Conservation (phyloP, 768 basidiomycete genomes). For the Collybiopsis luxurians region DNA sequence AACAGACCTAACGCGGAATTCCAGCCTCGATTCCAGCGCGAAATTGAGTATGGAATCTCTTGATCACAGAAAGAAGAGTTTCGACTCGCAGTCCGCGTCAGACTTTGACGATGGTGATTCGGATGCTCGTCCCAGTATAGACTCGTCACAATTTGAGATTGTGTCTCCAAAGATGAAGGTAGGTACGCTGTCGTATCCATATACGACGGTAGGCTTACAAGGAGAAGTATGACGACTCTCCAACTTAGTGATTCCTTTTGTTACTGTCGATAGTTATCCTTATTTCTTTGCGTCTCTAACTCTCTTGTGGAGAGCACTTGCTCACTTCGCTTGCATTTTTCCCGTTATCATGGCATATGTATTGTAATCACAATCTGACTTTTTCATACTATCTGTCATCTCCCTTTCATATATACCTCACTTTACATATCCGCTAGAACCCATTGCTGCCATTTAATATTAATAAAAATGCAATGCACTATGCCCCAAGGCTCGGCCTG, state of each 20-base stretch:
- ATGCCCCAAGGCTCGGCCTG: no score
- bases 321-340: no score
- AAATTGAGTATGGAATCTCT: constrained; percentile 1
- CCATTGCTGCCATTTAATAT: background rate
- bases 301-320: no score
- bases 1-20: background rate
- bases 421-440: background rate
- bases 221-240: background rate
- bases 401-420: background rate
- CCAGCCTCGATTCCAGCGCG: background rate
- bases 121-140: constrained; percentile 51
- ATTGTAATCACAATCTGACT: no score
- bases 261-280: background rate
- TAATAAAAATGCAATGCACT: no score
- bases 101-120: constrained; percentile 29
- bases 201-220: constrained; percentile 19
- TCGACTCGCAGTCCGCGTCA: constrained; percentile 36
- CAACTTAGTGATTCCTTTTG: background rate
- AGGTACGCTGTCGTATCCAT: constrained; percentile 52
- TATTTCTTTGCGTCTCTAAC: background rate
- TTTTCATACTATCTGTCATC: no score
- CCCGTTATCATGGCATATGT: background rate
- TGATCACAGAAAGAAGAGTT: background rate
- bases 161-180: constrained; percentile 48
- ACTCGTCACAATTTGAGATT: constrained; percentile 67